Base-by-base conservation (phyloP, 495 filamentous ascomycete species). In the Immersiella caudata region DNA sequence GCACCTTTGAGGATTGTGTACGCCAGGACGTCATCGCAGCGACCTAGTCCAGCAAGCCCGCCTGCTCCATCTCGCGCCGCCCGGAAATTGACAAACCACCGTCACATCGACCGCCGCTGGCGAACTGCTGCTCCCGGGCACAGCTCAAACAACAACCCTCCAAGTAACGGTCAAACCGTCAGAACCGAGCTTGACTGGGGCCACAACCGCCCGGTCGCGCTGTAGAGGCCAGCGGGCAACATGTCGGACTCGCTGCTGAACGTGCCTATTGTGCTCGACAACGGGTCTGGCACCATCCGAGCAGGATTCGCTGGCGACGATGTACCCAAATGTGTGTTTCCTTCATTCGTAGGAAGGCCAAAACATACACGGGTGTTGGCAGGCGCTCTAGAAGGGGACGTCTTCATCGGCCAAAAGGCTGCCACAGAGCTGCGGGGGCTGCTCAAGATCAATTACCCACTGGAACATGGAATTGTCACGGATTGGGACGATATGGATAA, bases 401-500 rank as follows among this genome's bases (percentile, higher is more conserved):
- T 96, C 52, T 99, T 99, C 80, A 97, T 99, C 77, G 95, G 95
- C 46, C 89, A 92, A 69, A 89, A 92, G 74, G 94, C 94, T 61
- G 87, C 87, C 36, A 93, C 96, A 73, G 94, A 97, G 71, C 85
- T 97, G 73, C 88, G 95, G 76, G 95, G 95, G 18, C 83, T 99
- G 67, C 83, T 99, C 71, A 98, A 97, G 82, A 93, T 99, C 73
- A 86, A 88, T 60, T 98, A 98, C 74, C 95, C 95, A 51, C 84
- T 99, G 64, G 96, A 97, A 78, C 95, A 99, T 78, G 95, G 95
- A 73, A 95, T 98, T 69, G 95, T 99, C 56, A 99, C 95, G 67
- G 94, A 99, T 79, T 99, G 95, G 95, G 95, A 98, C 73, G 95
- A 99, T 75, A 99, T 99, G 95, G 95, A 98, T 82, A 90, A 92